Base-by-base conservation (phyloP, 2,329 filamentous ascomycete species). In the Nemania serpens region DNA sequence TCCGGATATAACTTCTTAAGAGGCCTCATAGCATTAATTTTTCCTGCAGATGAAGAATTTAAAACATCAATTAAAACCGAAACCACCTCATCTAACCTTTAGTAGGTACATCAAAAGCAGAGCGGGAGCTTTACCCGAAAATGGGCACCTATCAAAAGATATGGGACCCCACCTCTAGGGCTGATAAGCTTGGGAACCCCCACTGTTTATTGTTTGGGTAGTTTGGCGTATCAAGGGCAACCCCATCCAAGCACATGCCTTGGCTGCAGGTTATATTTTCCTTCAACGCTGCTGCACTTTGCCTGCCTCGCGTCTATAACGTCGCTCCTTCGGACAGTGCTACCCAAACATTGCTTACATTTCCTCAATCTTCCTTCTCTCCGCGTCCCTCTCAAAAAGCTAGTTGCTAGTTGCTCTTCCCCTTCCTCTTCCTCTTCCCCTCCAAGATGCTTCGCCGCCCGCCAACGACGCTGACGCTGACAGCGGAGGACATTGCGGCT, bases 401-500 rank as follows among this genome's bases (percentile, higher is more conserved):
- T 7, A 29, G 25, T 29, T 29, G 33, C 20, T 18, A 33, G 49
- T 50, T 45, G 37, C 33, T 49, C 50, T 33, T 20, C 4, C 25
- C 7, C 25, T 29, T 29, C 25, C 25, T 7, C 7, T 29, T 29
- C 25, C 25, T 29, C 25, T 29, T 29, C 25, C 25, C 25, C 25
- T 7, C 37, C 7, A 61, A 22, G 50, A 88, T 90, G 87, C 85
- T 90, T 67, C 86, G 87, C 68, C 85, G 89, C 47, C 83, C 85
- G 15, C 83, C 89, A 11, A 92, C 89, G 48, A 84, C 84, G 13
- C 84, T 92, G 64, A 79, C 82, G 56, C 83, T 91, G 65, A 91
- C 88, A 2, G 80, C 85, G 49, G 87, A 90, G 71, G 89, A 92
- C 74, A 81, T 91, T 41, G 86, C 88, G 41, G 79, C 83, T 55